Evolutionary conservation across 2,329 filamentous ascomycete species (phyloP).

Genomic region (Fusarium marasasianum): DNA sequence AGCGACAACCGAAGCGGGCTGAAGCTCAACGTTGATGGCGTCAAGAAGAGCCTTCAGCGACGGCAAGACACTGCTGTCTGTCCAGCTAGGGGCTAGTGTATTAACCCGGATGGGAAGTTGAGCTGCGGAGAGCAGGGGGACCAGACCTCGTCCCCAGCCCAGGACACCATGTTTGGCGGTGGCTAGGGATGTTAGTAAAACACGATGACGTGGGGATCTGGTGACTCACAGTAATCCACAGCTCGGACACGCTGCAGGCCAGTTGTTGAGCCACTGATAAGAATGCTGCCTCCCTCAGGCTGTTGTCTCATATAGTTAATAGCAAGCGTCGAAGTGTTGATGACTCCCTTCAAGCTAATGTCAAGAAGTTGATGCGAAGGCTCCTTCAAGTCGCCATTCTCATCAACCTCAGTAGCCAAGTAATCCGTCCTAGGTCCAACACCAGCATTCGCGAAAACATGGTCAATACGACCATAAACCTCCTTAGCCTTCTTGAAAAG

Average conservation of each 20-base stretch:
- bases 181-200: conserved; percentile 43
- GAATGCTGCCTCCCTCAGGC: conserved; percentile 59
- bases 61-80: conserved; percentile 59
- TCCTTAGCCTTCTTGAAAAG: conserved; percentile 62
- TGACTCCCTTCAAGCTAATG: conserved; percentile 59
- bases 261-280: conserved; percentile 62
- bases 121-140: conserved; percentile 48
- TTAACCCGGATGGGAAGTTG: conserved; percentile 63
- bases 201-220: fast-evolving
- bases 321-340: conserved; percentile 60
- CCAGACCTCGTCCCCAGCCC: conserved; percentile 61
- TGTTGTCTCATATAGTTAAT: conserved; percentile 61
- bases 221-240: conserved; percentile 58
- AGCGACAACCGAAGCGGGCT: conserved; percentile 59
- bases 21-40: conserved; percentile 52
- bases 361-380: conserved; percentile 56
- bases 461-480: conserved; percentile 78
- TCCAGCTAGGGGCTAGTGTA: conserved; percentile 65
- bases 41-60: conserved; percentile 48
- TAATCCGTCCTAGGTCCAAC: conserved; percentile 58
- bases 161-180: conserved; percentile 65
- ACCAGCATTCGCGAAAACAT: conserved; percentile 77
- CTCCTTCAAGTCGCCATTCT: conserved; percentile 58
- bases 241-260: conserved; percentile 60
- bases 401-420: conserved; percentile 57